These are phyloP conservation scores for Thermothielavioides terrestris DNA, from an alignment of 495 filamentous ascomycete genomes.

Conservation along the genomic window DNA sequence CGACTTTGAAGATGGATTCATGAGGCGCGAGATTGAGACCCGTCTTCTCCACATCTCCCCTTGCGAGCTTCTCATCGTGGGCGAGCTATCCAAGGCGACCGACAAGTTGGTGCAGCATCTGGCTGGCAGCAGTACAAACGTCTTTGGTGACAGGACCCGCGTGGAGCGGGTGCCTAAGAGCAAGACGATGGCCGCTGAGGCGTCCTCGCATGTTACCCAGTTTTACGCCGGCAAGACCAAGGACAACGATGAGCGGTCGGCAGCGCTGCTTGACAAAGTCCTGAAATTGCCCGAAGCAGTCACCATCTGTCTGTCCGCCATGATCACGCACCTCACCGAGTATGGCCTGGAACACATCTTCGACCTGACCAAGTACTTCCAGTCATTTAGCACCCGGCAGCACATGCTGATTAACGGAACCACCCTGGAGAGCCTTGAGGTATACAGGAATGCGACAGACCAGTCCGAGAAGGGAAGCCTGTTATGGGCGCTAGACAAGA, in stretches of 20 bases:
- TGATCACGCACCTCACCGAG: slow-evolving; percentile 90
- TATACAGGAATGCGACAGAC: slow-evolving; percentile 94
- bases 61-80: slow-evolving; percentile 93
- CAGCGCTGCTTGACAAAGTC: slow-evolving; percentile 72
- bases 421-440: slow-evolving; percentile 85
- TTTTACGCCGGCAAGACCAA: slow-evolving; percentile 92
- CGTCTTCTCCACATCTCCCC: slow-evolving; percentile 89
- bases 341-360: slow-evolving; percentile 97
- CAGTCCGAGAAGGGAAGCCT: slow-evolving; percentile 78
- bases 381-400: slow-evolving; percentile 86
- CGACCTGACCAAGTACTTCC: slow-evolving; percentile 93
- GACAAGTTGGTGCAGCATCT: slow-evolving; percentile 90
- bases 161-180: slow-evolving; percentile 68
- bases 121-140: slow-evolving; percentile 75
- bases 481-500: slow-evolving; percentile 93
- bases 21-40: slow-evolving; percentile 94
- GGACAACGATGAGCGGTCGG: slow-evolving; percentile 39
- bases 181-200: slow-evolving; percentile 75
- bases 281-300: slow-evolving; percentile 76
- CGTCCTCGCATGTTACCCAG: slow-evolving; percentile 80
- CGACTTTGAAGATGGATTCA: slow-evolving; percentile 95
- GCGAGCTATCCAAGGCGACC: slow-evolving; percentile 83
- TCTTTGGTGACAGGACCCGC: slow-evolving; percentile 84
- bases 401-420: slow-evolving; percentile 98
- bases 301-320: slow-evolving; percentile 86